A percentile compares a stretch with the other conserved stretches of the same genome.
Conservation (phyloP, 805 yeast species). For the Saturnispora mendoncae region DNA sequence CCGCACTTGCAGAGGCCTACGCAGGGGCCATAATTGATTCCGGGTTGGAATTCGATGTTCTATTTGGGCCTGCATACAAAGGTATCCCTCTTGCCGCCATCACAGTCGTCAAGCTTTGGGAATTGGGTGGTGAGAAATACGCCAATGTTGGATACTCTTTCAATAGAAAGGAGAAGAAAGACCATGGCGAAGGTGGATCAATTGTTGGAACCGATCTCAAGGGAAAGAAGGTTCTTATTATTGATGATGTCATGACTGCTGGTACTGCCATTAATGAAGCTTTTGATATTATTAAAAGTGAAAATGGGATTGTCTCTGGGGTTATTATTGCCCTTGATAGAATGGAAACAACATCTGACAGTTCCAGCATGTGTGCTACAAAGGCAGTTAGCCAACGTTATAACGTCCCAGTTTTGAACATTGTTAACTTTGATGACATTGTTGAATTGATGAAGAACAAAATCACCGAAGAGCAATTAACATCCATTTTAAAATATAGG, state of each 20-base stretch:
- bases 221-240: constrained; percentile 69
- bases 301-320: constrained; percentile 70
- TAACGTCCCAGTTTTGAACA: constrained; percentile 75
- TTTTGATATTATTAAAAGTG: constrained; percentile 60
- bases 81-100: constrained; percentile 94
- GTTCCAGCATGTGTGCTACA: constrained; percentile 65
- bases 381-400: constrained; percentile 64
- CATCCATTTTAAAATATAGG: constrained; percentile 51
- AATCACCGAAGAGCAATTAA: constrained; percentile 49
- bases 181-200: constrained; percentile 96
- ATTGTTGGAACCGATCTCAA: constrained; percentile 78
- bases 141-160: constrained; percentile 77
- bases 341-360: constrained; percentile 71
- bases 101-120: constrained; percentile 86
- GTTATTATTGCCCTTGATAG: constrained; percentile 89
- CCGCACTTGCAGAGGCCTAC: constrained; percentile 79
- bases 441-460: constrained; percentile 47
- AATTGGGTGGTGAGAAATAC: constrained; percentile 74
- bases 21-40: constrained; percentile 80
- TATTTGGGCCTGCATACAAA: constrained; percentile 97
- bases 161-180: constrained; percentile 93
- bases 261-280: constrained; percentile 98
- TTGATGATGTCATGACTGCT: constrained; percentile 97
- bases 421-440: constrained; percentile 70
- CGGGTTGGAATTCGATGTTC: constrained; percentile 76